These are phyloP conservation scores for Castanea crenata DNA, from an alignment of 306 rosid species.

Conservation along the genomic window DNA sequence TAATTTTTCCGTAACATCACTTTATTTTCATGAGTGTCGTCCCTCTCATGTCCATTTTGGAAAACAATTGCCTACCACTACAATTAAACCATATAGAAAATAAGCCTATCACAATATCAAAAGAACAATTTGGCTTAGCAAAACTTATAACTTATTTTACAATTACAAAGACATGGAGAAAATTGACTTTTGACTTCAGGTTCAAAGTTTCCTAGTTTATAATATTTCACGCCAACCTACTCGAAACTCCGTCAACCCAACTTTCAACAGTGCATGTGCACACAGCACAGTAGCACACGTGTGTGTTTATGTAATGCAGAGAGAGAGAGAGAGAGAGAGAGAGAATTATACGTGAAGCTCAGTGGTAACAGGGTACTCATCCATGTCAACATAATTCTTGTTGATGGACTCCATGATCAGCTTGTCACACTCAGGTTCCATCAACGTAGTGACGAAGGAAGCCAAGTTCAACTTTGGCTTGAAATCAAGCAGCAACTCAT, in stretches of 20 bases:
- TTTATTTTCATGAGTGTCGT: too few relatives aligned
- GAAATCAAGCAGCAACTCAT: conserved; percentile 63
- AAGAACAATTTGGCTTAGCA: too few relatives aligned
- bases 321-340: neutral
- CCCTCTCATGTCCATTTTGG: too few relatives aligned
- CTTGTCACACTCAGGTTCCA: conserved; percentile 75
- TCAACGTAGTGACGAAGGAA: conserved; percentile 78
- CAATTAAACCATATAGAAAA: too few relatives aligned
- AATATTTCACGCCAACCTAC: neutral
- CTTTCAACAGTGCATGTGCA: neutral
- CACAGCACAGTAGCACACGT: too few relatives aligned
- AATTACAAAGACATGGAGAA: too few relatives aligned
- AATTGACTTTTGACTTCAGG: neutral
- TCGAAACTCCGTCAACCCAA: neutral
- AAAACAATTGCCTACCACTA: too few relatives aligned
- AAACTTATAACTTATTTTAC: too few relatives aligned
- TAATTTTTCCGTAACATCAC: too few relatives aligned
- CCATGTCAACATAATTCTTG: conserved; percentile 78
- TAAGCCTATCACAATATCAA: too few relatives aligned
- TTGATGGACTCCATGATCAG: conserved; percentile 75
- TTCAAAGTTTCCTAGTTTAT: neutral
- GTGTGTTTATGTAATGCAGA: neutral
- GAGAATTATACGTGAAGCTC: conserved; percentile 51
- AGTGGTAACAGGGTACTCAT: conserved; percentile 76
- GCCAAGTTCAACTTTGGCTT: conserved; percentile 73